phyloP scores from a whole-genome alignment of 2,329 filamentous ascomycete genomes.

The Aspergillus pseudoterreus region DNA sequence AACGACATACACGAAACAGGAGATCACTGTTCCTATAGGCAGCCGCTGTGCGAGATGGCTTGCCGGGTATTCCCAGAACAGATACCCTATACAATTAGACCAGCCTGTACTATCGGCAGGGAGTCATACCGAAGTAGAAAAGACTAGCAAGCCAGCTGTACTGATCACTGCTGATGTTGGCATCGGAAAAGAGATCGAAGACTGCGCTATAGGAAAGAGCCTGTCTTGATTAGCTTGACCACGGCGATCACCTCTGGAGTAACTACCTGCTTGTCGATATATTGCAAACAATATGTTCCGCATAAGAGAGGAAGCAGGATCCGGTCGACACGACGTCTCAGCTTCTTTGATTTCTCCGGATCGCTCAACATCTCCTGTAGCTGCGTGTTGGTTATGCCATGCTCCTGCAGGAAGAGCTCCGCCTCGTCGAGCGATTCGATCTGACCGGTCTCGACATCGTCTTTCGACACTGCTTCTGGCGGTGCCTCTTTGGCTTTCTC shows the following conservation, averaged over 20 bases:
- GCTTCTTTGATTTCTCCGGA: constrained; percentile 22
- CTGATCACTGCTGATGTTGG: constrained; percentile 38
- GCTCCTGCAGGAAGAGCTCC: constrained; percentile 48
- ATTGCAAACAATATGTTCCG: constrained; percentile 44
- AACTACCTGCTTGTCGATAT: constrained; percentile 48
- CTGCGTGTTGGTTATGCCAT: constrained; percentile 43
- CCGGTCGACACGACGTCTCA: constrained; percentile 48
- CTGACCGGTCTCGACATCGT: constrained; percentile 19
- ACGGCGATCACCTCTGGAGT: neutral
- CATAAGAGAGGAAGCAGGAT: constrained; percentile 50
- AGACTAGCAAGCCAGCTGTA: constrained; percentile 56
- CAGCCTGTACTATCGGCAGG: neutral
- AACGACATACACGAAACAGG: constrained; percentile 8
- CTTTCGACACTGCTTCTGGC: neutral
- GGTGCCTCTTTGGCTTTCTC: neutral
- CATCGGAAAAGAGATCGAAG: constrained; percentile 52
- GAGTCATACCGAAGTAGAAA: constrained; percentile 48
- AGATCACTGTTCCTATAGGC: constrained; percentile 15
- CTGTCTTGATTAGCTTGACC: constrained; percentile 20
- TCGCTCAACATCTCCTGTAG: constrained; percentile 47
- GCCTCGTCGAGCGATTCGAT: constrained; percentile 45
- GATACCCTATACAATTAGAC: constrained; percentile 19
- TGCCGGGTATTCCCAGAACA: constrained; percentile 44
- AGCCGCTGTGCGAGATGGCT: constrained; percentile 31
- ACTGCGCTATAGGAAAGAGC: constrained; percentile 54